phyloP scores from a whole-genome alignment of 768 basidiomycete species.

The Boletus edulis region DNA sequence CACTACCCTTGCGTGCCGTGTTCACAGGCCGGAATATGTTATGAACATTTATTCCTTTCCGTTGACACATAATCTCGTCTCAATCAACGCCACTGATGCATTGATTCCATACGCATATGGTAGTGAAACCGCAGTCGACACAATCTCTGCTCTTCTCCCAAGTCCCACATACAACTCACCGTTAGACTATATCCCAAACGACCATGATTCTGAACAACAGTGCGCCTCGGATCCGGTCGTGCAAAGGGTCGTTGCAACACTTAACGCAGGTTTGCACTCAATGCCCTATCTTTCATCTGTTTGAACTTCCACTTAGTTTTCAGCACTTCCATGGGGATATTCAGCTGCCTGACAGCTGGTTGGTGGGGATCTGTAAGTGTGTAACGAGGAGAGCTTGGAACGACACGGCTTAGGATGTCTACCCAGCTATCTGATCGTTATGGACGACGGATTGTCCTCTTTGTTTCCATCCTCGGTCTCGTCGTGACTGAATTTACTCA shows the following conservation, averaged over 20 bases:
- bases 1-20: slow-evolving; percentile 69
- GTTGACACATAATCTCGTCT: background rate
- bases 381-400: background rate
- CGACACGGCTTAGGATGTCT: background rate
- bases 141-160: slow-evolving; percentile 2
- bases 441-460: slow-evolving; percentile 67
- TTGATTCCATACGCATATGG: background rate
- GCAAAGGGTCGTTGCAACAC: slow-evolving; percentile 65
- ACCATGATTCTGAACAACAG: slow-evolving; percentile 15
- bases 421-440: slow-evolving; percentile 69
- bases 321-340: slow-evolving; percentile 61
- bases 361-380: slow-evolving; percentile 81
- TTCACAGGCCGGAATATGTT: slow-evolving; percentile 57
- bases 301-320: slow-evolving; percentile 45
- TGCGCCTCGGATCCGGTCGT: slow-evolving; percentile 73
- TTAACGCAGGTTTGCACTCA: slow-evolving; percentile 52
- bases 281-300: background rate
- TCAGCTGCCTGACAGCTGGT: slow-evolving; percentile 75
- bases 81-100: background rate
- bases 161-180: background rate
- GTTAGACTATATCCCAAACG: background rate
- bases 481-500: slow-evolving; percentile 64
- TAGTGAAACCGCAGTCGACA: background rate
- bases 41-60: background rate
- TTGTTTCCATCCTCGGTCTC: slow-evolving; percentile 57